Conservation (phyloP, 148 eudicot genomes). For the Talinum fruticosum region DNA sequence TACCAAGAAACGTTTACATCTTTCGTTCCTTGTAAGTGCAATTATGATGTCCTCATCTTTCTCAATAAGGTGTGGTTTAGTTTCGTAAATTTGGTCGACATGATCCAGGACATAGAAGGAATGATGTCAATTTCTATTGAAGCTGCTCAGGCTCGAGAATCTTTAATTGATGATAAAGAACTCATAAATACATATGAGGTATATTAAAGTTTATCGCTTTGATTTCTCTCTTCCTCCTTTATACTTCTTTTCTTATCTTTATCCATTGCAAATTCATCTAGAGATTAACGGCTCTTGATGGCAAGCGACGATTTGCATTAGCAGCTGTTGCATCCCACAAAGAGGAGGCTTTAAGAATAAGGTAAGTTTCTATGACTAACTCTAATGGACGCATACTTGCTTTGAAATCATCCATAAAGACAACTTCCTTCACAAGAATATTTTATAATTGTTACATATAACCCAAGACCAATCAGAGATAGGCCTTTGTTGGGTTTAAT, state of each 20-base stretch:
- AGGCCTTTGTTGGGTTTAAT: too few species aligned
- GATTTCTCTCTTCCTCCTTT: not conserved
- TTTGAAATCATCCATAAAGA: too few species aligned
- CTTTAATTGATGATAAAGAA: constrained; percentile 91
- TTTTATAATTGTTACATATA: too few species aligned
- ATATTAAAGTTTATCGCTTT: constrained; percentile 16
- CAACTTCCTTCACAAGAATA: too few species aligned
- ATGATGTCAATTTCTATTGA: constrained; percentile 99
- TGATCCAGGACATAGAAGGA: constrained; percentile 89
- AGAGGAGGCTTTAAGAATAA: constrained; percentile 91
- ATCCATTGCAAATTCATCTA: constrained; percentile 22
- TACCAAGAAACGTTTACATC: constrained; percentile 26
- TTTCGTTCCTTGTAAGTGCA: too few species aligned
- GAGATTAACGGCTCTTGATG: constrained; percentile 98
- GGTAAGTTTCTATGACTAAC: constrained; percentile 38
- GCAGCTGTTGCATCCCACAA: constrained; percentile 97
- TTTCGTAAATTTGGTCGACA: not conserved
- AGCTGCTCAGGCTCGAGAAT: constrained; percentile 89
- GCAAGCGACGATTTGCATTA: constrained; percentile 91
- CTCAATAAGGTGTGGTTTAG: not conserved
- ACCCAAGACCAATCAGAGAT: too few species aligned
- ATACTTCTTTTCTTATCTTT: constrained; percentile 3
- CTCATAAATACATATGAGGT: constrained; percentile 95
- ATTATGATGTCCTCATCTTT: too few species aligned
- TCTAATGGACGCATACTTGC: too few species aligned